These are phyloP conservation scores for Butyriboletus loyo DNA, from an alignment of 768 basidiomycete species.

Conservation along the genomic window DNA sequence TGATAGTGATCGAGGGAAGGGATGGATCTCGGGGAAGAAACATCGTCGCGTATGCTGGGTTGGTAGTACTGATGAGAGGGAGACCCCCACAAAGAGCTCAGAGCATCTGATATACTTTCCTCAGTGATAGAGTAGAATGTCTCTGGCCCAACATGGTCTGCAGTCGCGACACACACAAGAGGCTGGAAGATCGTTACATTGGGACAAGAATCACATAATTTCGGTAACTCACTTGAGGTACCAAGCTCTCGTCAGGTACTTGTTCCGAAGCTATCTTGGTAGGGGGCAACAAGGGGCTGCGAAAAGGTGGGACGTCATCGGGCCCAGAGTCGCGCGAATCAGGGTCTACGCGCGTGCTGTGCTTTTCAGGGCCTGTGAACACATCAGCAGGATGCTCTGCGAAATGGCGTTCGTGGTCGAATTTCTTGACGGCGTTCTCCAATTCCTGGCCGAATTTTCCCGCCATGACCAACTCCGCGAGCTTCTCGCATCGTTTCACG, in stretches of 20 bases:
- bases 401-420: slow-evolving; percentile 19
- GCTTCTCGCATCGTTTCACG: slow-evolving; percentile 44
- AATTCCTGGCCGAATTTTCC: slow-evolving; percentile 52
- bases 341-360: not conserved
- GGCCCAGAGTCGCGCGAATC: not conserved
- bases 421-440: slow-evolving; percentile 39
- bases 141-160: slow-evolving; percentile 3
- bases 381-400: not conserved
- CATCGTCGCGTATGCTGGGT: not conserved
- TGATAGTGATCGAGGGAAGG: slow-evolving; percentile 6
- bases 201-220: not conserved
- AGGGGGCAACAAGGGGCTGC: slow-evolving; percentile 32
- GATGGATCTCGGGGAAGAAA: not conserved
- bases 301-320: slow-evolving; percentile 22
- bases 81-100: not conserved
- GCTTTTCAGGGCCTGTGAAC: not conserved
- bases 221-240: slow-evolving; percentile 14
- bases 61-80: slow-evolving; percentile 8
- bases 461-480: slow-evolving; percentile 48
- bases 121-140: not conserved
- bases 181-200: slow-evolving; percentile 8
- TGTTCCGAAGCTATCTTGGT: not conserved
- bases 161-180: not conserved
- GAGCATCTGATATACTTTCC: not conserved
- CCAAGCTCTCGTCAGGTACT: not conserved